Percentiles rank a stretch among this genome's conserved stretches.
These are phyloP conservation scores for Crithidia sp. DNA, from an alignment of 208 protist genomes.

Conservation along the genomic window DNA sequence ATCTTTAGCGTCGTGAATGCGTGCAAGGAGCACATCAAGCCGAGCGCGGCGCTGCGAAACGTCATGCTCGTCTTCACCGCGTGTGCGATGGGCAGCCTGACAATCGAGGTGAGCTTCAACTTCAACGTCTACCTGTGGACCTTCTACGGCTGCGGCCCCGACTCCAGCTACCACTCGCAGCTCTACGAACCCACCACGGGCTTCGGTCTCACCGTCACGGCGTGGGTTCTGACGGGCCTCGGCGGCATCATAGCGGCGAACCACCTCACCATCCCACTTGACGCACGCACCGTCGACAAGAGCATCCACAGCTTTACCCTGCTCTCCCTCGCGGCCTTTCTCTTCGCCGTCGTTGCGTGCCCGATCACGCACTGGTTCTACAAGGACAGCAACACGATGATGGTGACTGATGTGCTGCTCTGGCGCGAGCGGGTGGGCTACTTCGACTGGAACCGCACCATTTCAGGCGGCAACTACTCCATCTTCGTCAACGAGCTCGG, in stretches of 20 bases:
- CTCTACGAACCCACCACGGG: constrained; percentile 68
- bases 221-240: constrained; percentile 61
- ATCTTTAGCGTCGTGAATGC: constrained; percentile 44
- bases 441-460: constrained; percentile 56
- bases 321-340: constrained; percentile 55
- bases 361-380: constrained; percentile 79
- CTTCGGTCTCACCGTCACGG: constrained; percentile 66
- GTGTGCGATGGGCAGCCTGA: constrained; percentile 44
- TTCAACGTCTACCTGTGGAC: constrained; percentile 77
- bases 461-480: constrained; percentile 24
- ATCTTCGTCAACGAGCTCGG: constrained; percentile 41
- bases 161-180: constrained; percentile 68
- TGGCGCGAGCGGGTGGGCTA: constrained; percentile 49
- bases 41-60: constrained; percentile 28
- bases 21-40: constrained; percentile 21
- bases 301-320: constrained; percentile 49
- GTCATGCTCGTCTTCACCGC: constrained; percentile 41
- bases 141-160: constrained; percentile 55
- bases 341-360: constrained; percentile 61
- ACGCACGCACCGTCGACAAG: constrained; percentile 60
- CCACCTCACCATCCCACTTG: constrained; percentile 48
- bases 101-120: constrained; percentile 56
- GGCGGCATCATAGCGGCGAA: constrained; percentile 57
- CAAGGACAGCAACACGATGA: constrained; percentile 56
- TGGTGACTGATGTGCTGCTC: constrained; percentile 60